A percentile compares a stretch with the other conserved stretches of the same genome.
Evolutionary conservation across 2,329 filamentous ascomycete species (phyloP).

Genomic region (Sporothrix variecibatus): DNA sequence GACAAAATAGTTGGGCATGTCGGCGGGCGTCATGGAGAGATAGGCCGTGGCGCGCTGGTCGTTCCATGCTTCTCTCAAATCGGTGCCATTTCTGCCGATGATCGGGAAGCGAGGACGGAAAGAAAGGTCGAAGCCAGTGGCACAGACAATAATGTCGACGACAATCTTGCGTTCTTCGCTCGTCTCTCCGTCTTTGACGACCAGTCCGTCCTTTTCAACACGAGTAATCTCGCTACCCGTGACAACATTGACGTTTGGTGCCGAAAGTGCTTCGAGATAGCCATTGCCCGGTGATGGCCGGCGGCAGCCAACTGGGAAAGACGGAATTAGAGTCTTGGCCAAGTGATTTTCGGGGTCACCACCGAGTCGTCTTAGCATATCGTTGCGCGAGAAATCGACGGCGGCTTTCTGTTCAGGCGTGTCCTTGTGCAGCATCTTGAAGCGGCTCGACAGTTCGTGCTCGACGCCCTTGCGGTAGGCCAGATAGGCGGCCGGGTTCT

Average conservation of each 20-base stretch:
- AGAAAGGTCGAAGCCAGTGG: slow-evolving; percentile 43
- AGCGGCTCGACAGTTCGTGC: slow-evolving; percentile 29
- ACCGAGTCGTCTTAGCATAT: slow-evolving; percentile 31
- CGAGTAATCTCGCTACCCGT: slow-evolving; percentile 44
- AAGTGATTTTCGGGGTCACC: slow-evolving; percentile 6
- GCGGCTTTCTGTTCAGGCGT: slow-evolving; percentile 28
- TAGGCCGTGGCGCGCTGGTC: slow-evolving; percentile 25
- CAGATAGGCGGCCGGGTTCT: slow-evolving; percentile 27
- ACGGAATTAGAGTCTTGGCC: slow-evolving; percentile 26
- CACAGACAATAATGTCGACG: slow-evolving; percentile 38
- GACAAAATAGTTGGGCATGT: slow-evolving; percentile 32
- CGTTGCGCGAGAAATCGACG: not conserved
- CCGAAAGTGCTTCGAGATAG: slow-evolving; percentile 45
- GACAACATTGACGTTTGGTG: slow-evolving; percentile 48
- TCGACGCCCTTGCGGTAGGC: slow-evolving; percentile 31
- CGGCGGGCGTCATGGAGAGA: slow-evolving; percentile 25
- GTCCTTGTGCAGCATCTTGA: slow-evolving; percentile 28
- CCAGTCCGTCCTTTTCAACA: slow-evolving; percentile 40
- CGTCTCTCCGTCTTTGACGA: slow-evolving; percentile 32
- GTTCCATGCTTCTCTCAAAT: slow-evolving; percentile 31
- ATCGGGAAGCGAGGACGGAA: slow-evolving; percentile 40
- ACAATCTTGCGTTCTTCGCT: slow-evolving; percentile 33
- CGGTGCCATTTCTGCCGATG: slow-evolving; percentile 25
- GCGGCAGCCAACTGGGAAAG: slow-evolving; percentile 44
- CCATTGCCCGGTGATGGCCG: slow-evolving; percentile 47